Conservation (phyloP, 352 stramenopile genomes). For the Pythium insidiosum region DNA sequence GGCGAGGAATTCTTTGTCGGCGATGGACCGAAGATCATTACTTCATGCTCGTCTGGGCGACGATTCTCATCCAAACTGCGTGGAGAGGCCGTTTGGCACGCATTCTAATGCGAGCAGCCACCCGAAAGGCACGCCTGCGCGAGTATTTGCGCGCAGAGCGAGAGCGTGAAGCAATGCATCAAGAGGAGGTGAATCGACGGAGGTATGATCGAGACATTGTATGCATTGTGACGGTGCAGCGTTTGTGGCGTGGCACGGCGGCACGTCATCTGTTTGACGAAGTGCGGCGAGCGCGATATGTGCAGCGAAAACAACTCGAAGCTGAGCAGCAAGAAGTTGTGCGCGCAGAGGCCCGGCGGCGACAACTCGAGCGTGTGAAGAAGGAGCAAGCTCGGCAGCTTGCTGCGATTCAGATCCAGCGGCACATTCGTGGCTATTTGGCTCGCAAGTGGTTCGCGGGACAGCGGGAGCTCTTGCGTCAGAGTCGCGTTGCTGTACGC, state of each 20-base stretch:
- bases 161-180: slow-evolving; percentile 46
- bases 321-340: slow-evolving; percentile 61
- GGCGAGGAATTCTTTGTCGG: slow-evolving; percentile 37
- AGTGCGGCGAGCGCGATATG: slow-evolving; percentile 39
- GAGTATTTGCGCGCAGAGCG: slow-evolving; percentile 65
- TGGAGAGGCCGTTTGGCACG: slow-evolving; percentile 55
- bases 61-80: slow-evolving; percentile 57
- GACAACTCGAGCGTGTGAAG: slow-evolving; percentile 41
- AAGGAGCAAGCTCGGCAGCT: slow-evolving; percentile 31
- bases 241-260: slow-evolving; percentile 62
- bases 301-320: slow-evolving; percentile 61
- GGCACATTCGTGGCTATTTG: slow-evolving; percentile 52
- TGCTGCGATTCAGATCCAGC: slow-evolving; percentile 62
- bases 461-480: slow-evolving; percentile 40
- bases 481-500: slow-evolving; percentile 36
- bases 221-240: slow-evolving; percentile 58
- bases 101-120: slow-evolving; percentile 37
- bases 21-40: slow-evolving; percentile 49
- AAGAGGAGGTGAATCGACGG: slow-evolving; percentile 29
- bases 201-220: slow-evolving; percentile 42
- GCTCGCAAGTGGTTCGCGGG: slow-evolving; percentile 38
- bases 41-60: slow-evolving; percentile 51
- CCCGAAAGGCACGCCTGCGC: slow-evolving; percentile 43
- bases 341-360: slow-evolving; percentile 32
- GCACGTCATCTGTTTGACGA: slow-evolving; percentile 54